Base-by-base conservation (phyloP, 495 filamentous ascomycete species). In the Trichocladium uniseriatum region DNA sequence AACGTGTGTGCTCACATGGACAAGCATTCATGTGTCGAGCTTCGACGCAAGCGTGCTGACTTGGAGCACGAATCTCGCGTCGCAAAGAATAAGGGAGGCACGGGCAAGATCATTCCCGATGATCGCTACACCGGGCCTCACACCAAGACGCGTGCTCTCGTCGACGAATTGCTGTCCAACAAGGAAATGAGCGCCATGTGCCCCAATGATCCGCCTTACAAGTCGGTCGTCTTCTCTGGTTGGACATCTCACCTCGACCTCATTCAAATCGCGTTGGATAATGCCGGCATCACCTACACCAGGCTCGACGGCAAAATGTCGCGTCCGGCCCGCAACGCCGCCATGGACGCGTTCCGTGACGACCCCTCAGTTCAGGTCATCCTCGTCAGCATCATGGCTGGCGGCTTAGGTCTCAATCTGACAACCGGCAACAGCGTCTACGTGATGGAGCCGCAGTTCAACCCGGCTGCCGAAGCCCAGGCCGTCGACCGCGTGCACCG, bases 391-490 rank as follows among this genome's bases (percentile, higher is more conserved):
- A 90, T 97, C 65, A 86, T 79, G 52, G 92, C 92, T 1, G 92
- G 91, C 48, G 92, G 92, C 28, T 76, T 95, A 16, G 92, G 91
- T 29, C 79, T 98, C 28, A 98, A 98, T 58, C 73, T 98, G 19
- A 95, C 89, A 0, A 71, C 83, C 3, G 92, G 82, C 19, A 90
- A 81, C 59, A 81, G 79, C 32, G 92, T 91, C 11, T 98, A 89
- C 58, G 83, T 97, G 38, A 96, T 98, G 92, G 92, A 98, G 65
- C 92, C 92, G 2, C 89, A 96, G 56, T 98, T 88, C 63, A 98
- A 98, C 63, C 92, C 92, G 2, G 90, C 89, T 5, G 86, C 89
- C 0, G 90, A 97, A 55, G 87, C 89, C 5, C 92, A 98, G 63
- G 92, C 92, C 4, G 74, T 98, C 7, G 92, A 98, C 58, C 86